Evolutionary conservation across 306 rosid species (phyloP), one percentile per base, ranked within the genome.

Genomic region (Dryas alaskensis): DNA sequence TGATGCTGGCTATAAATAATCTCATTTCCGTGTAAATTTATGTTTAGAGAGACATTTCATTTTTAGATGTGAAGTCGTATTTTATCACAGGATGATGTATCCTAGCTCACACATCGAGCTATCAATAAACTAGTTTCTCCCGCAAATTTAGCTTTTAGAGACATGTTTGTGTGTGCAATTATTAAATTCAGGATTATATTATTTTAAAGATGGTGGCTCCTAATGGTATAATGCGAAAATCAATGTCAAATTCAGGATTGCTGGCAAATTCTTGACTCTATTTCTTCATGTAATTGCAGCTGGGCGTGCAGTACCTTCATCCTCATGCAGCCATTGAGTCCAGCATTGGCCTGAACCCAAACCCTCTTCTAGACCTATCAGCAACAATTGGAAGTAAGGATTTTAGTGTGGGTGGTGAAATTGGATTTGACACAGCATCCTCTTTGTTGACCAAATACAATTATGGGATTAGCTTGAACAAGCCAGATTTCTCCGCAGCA

Each of bases 321-420:
- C 97, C 98, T 68, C 98, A 85, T 81, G 98, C 94, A 8, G 90
- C 90, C 55, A 47, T 91, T 72, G 89, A 89, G 81, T 89, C 96
- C 82, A 93, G 97, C 79, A 91, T 93, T 74, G 96, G 96, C 70
- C 79, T 93, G 85, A 88, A 87, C 74, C 96, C 98, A 60, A 79
- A 84, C 71, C 98, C 96, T 78, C 87, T 82, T 64, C 84, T 93
- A 83, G 96, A 89, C 82, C 72, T 93, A 66, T 86, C 98, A 13
- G 90, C 87, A 57, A 81, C 98, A 55, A 81, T 93, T 71, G 98
- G 98, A 42, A 86, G 91, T 76, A 89, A 84, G 79, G 96, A 91
- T 76, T 73, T 89, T 67, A 86, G 89, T 80, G 70, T 89, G 84
- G 98, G 98, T 45, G 98, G 86, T 69, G 98, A 91, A 86, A 85